These are phyloP conservation scores for Phaeotremella skinneri DNA, from an alignment of 768 basidiomycete genomes.

Conservation along the genomic window DNA sequence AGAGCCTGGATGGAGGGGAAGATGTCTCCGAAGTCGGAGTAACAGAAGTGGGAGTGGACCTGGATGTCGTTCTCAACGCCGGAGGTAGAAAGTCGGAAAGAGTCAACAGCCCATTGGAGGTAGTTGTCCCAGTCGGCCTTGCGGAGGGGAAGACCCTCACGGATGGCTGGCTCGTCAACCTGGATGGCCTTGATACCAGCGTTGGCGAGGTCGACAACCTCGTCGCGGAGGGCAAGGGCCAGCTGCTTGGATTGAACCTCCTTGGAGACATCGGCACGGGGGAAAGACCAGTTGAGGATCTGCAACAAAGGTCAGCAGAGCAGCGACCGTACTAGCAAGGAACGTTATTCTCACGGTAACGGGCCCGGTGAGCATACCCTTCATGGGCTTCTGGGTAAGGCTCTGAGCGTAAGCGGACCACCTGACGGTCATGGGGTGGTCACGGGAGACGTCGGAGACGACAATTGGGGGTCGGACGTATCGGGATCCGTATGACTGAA, in stretches of 20 bases:
- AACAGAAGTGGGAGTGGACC: conserved; percentile 80
- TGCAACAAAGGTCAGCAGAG: conserved; percentile 54
- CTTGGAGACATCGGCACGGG: conserved; percentile 92
- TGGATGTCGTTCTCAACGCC: conserved; percentile 92
- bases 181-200: conserved; percentile 97
- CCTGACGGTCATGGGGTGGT: conserved; percentile 87
- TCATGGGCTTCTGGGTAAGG: conserved; percentile 89
- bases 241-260: conserved; percentile 98
- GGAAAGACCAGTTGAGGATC: conserved; percentile 99
- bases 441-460: conserved; percentile 94
- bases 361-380: conserved; percentile 98
- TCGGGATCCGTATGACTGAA: conserved; percentile 99
- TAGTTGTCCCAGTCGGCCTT: conserved; percentile 94
- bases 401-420: conserved; percentile 98
- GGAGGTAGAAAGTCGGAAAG: conserved; percentile 95
- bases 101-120: conserved; percentile 97
- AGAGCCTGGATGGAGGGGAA: conserved; percentile 95
- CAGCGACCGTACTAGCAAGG: neutral
- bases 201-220: conserved; percentile 93
- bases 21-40: conserved; percentile 95
- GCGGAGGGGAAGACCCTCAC: conserved; percentile 97
- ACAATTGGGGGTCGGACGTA: conserved; percentile 99
- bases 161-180: conserved; percentile 99
- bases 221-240: conserved; percentile 94
- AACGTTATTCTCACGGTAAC: conserved; percentile 60